Evolutionary conservation across 129 eudicot genomes (phyloP).

Genomic region (Chrysanthemum lavandulifolium): DNA sequence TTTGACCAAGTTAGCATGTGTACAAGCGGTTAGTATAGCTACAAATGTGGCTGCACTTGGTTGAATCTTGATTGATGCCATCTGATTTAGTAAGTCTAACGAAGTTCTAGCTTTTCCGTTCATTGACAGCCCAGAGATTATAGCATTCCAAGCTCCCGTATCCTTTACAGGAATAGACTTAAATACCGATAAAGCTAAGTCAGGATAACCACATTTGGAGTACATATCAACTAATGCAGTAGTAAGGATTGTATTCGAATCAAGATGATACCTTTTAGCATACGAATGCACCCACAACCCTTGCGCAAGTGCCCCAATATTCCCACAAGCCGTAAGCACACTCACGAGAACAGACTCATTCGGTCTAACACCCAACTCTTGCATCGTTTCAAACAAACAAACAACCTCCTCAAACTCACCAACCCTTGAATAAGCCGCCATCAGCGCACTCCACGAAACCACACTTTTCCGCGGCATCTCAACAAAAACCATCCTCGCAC

Average conservation of each 20-base stretch:
- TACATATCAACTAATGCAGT: conserved; percentile 73
- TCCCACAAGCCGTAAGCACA: conserved; percentile 60
- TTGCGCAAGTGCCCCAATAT: conserved; percentile 64
- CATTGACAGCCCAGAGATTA: conserved; percentile 54
- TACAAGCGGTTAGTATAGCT: conserved; percentile 55
- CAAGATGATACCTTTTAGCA: conserved; percentile 37
- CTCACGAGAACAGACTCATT: conserved; percentile 53
- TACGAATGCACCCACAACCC: conserved; percentile 58
- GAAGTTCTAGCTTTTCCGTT: conserved; percentile 53
- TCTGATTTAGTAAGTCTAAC: conserved; percentile 36
- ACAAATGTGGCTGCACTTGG: conserved; percentile 56
- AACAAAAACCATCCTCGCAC: conserved; percentile 54
- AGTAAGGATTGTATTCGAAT: conserved; percentile 42
- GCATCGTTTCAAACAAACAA: conserved; percentile 38
- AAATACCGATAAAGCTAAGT: conserved; percentile 49
- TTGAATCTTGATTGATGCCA: conserved; percentile 34
- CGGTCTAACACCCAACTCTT: conserved; percentile 35
- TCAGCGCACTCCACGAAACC: conserved; percentile 62
- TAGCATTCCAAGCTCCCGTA: conserved; percentile 55
- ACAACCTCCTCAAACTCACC: conserved; percentile 44
- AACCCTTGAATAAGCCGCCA: conserved; percentile 47
- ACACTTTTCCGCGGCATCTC: conserved; percentile 62
- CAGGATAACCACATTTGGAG: conserved; percentile 55
- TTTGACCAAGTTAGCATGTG: conserved; percentile 51
- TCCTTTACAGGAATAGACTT: conserved; percentile 38